Percentiles rank a stretch among this genome's conserved stretches.
phyloP scores from a whole-genome alignment of 2,329 filamentous ascomycete species.

The Xylogone sp. region DNA sequence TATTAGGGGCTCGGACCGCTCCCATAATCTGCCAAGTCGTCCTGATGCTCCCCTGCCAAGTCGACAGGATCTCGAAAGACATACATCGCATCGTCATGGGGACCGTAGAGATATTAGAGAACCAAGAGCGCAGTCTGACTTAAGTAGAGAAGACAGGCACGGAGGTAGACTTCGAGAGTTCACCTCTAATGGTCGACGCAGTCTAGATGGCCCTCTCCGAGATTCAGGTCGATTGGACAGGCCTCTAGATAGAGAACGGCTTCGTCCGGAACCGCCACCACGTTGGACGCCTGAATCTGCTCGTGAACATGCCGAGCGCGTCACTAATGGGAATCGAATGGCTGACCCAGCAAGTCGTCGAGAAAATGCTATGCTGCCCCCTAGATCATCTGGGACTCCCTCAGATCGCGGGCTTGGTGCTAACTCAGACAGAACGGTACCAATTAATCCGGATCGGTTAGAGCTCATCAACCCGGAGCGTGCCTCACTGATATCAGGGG shows the following conservation, averaged over 20 bases:
- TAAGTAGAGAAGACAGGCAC: slow-evolving; percentile 10
- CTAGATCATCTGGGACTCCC: slow-evolving; percentile 15
- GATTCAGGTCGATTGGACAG: slow-evolving; percentile 24
- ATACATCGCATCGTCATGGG: slow-evolving; percentile 18
- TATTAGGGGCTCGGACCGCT: slow-evolving; percentile 14
- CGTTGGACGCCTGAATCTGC: slow-evolving; percentile 24
- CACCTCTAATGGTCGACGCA: slow-evolving; percentile 21
- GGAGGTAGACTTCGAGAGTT: slow-evolving; percentile 27
- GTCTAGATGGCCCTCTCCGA: slow-evolving; percentile 17
- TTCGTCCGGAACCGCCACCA: slow-evolving; percentile 22
- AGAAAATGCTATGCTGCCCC: slow-evolving; percentile 24
- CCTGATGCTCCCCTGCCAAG: slow-evolving; percentile 28
- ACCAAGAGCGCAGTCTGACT: slow-evolving; percentile 1
- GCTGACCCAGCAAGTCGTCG: slow-evolving; percentile 23
- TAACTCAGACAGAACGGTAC: slow-evolving; percentile 19
- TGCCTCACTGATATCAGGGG: slow-evolving; percentile 26
- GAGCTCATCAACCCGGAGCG: slow-evolving; percentile 29
- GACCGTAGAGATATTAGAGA: slow-evolving; percentile 27
- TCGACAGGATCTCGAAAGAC: slow-evolving; percentile 23
- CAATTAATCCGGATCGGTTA: slow-evolving; percentile 22
- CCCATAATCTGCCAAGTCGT: slow-evolving; percentile 24
- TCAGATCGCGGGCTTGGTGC: slow-evolving; percentile 18
- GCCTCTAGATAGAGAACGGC: slow-evolving; percentile 16
- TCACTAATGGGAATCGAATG: slow-evolving; percentile 15
- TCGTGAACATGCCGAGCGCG: slow-evolving; percentile 23